These are phyloP conservation scores for Paraglomus brasilianum DNA, from an alignment of 192 early-diverging fungal species.

Conservation along the genomic window DNA sequence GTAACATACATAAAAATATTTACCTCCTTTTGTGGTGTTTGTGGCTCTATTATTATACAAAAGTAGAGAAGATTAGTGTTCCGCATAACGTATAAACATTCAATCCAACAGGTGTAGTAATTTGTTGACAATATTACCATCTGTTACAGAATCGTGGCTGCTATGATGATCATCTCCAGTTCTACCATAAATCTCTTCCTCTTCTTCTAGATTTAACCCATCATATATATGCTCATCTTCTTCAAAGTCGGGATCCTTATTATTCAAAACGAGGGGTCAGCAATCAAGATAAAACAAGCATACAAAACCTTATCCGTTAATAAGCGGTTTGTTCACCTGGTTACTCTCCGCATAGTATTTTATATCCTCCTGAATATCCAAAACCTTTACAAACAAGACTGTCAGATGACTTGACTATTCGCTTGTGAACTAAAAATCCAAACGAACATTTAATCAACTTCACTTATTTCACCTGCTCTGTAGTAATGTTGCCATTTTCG, in stretches of 20 bases:
- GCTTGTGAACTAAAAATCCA: background rate
- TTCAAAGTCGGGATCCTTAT: slow-evolving; percentile 80
- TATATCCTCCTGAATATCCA: slow-evolving; percentile 83
- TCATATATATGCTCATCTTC: slow-evolving; percentile 95
- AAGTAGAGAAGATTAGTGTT: background rate
- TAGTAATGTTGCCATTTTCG: slow-evolving; percentile 86
- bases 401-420: too few relatives aligned
- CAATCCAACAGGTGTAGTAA: slow-evolving; percentile 6
- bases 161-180: slow-evolving; percentile 64
- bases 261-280: background rate
- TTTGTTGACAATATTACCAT: background rate
- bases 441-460: slow-evolving; percentile 28
- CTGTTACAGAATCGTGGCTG: slow-evolving; percentile 29
- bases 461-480: slow-evolving; percentile 69
- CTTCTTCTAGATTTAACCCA: slow-evolving; percentile 87
- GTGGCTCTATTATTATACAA: slow-evolving; percentile 21
- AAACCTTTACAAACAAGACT: slow-evolving; percentile 49
- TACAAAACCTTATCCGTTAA: background rate
- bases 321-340: slow-evolving; percentile 43
- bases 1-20: background rate
- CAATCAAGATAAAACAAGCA: background rate
- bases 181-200: slow-evolving; percentile 78
- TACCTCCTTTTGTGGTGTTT: slow-evolving; percentile 33
- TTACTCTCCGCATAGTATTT: slow-evolving; percentile 91
- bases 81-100: background rate